Evolutionary conservation across 768 basidiomycete genomes (phyloP).

Genomic region (Kwoniella mangroviensis): DNA sequence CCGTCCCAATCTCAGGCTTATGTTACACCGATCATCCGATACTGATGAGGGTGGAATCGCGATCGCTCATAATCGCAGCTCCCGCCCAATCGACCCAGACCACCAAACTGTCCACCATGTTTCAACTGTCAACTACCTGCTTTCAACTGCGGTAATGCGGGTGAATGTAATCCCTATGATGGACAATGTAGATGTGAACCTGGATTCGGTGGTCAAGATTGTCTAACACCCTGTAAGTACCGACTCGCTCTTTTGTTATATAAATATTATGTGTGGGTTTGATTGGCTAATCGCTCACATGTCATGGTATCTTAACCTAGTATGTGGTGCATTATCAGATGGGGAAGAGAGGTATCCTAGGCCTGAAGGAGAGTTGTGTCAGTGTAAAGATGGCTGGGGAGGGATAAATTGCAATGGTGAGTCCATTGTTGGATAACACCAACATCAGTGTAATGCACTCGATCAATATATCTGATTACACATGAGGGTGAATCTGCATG

Average conservation of each 20-base stretch:
- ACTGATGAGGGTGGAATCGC: neutral
- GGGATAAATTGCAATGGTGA: conserved; percentile 97
- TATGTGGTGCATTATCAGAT: conserved; percentile 92
- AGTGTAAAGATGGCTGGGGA: conserved; percentile 92
- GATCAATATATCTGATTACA: neutral
- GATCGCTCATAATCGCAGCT: neutral
- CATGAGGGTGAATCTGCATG: neutral
- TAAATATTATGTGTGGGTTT: no score
- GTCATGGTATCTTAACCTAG: conserved; percentile 58
- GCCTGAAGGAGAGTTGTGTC: conserved; percentile 73
- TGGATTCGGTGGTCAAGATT: conserved; percentile 98
- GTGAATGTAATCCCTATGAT: conserved; percentile 84
- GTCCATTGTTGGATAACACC: conserved; percentile 36
- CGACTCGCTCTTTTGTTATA: no score
- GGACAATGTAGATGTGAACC: conserved; percentile 96
- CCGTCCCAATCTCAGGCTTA: neutral
- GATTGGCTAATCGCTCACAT: no score
- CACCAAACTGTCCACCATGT: conserved; percentile 63
- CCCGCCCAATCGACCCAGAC: conserved; percentile 18
- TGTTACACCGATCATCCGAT: neutral
- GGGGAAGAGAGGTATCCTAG: conserved; percentile 82
- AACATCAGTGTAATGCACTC: neutral
- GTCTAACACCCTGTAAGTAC: conserved; percentile 81
- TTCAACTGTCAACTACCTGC: conserved; percentile 95
- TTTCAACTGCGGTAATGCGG: conserved; percentile 90